Base-by-base conservation (phyloP, 1,284 basidiomycete genomes). In the Cryptococcus maquisensis region DNA sequence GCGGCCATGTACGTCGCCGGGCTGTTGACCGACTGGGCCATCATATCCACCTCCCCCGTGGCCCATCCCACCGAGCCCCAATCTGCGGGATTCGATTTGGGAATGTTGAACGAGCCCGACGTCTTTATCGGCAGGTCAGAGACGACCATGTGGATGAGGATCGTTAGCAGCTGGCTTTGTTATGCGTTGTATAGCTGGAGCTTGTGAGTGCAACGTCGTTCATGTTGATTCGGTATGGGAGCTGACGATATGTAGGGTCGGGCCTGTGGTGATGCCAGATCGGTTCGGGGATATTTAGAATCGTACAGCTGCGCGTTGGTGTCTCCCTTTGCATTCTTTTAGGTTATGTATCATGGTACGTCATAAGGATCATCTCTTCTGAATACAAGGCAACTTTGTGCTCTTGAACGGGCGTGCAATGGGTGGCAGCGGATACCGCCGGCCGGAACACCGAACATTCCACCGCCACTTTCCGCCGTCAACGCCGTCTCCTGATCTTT, bases 71-170 rank as follows among this genome's bases (percentile, higher is more conserved):
- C 62, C 20, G 62, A 69, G 20, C 61, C 62, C 3, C 21, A 61
- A 16, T 26, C 45, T n/a, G 55, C 49, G 28, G 28, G 28, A 32
- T 10, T 32, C 28, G 38, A 15, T 40, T 46, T 56, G 18, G 55
- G 21, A 46, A 32, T 39, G 55, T 20, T 52, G 35, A 39, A 26
- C 38, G 71, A 75, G 39, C 65, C 65, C 36, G 87, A 95, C 64
- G 91, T 97, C 36, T 93, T 90, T 76, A 98, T 98, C 55, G 95
- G 95, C 21, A 84, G 92, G 46, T 95, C 91, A 10, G 89, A 93
- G 69, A 87, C 90, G 4, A 92, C 95, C 3, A 98, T 99, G 95
- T 98, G 96, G 95, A 98, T 98, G 90, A 81, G 96, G 5, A 83
- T 98, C 44, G 87, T 98, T 36, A 94, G 90, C 46, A 89, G 89